Conservation (phyloP, 192 early-diverging fungal genomes). For the Podila horticola region DNA sequence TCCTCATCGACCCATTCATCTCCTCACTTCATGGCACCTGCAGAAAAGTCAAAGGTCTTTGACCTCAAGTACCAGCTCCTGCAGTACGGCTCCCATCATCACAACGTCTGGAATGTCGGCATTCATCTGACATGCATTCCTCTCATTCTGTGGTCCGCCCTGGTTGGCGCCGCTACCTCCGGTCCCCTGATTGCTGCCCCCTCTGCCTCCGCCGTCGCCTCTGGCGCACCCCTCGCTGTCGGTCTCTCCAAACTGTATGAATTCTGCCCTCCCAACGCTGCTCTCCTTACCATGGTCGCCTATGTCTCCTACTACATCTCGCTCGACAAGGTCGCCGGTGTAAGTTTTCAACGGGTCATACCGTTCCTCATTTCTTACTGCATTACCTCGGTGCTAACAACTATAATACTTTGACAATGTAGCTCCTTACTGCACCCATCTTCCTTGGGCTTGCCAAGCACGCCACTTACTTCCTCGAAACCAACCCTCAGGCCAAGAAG, state of each 20-base stretch:
- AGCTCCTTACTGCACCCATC: slow-evolving; percentile 67
- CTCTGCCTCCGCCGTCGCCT: slow-evolving; percentile 43
- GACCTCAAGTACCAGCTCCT: slow-evolving; percentile 82
- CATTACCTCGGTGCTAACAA: too few relatives aligned
- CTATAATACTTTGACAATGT: neutral
- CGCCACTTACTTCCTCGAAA: slow-evolving; percentile 69
- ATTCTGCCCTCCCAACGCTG: slow-evolving; percentile 56
- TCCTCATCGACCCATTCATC: slow-evolving; percentile 8
- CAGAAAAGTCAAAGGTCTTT: slow-evolving; percentile 65
- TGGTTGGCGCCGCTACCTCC: slow-evolving; percentile 67
- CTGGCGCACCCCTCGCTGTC: slow-evolving; percentile 38
- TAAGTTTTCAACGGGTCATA: slow-evolving; percentile 49
- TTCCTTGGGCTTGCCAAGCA: slow-evolving; percentile 69
- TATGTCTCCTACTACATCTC: slow-evolving; percentile 81
- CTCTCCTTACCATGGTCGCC: slow-evolving; percentile 65
- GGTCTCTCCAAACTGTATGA: slow-evolving; percentile 48
- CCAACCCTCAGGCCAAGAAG: slow-evolving; percentile 59
- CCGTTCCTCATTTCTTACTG: slow-evolving; percentile 17
- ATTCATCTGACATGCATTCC: slow-evolving; percentile 95
- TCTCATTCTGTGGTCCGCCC: slow-evolving; percentile 83
- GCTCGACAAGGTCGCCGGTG: slow-evolving; percentile 77
- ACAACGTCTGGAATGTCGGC: slow-evolving; percentile 79
- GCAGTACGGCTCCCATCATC: slow-evolving; percentile 84
- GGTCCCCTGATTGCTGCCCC: slow-evolving; percentile 56
- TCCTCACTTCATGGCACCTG: neutral